A percentile compares a stretch with the other conserved stretches of the same genome.
Evolutionary conservation across 2,329 filamentous ascomycete species (phyloP).

Genomic region (Microsporum audouinii): DNA sequence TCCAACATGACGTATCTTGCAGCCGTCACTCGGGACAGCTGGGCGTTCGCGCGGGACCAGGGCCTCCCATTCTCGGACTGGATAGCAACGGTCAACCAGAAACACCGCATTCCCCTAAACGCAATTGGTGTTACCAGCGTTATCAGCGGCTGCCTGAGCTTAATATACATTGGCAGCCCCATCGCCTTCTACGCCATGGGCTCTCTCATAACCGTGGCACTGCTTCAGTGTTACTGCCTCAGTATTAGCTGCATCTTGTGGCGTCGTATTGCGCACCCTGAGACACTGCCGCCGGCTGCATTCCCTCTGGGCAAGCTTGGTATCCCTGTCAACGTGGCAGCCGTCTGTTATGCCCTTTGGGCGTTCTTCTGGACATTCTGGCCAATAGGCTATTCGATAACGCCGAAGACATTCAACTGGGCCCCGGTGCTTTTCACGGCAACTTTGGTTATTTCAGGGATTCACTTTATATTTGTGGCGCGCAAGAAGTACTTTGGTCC

Average conservation of each 20-base stretch:
- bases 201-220: conserved; percentile 37
- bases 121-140: conserved; percentile 25
- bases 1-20: conserved; percentile 21
- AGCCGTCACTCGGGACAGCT: conserved; percentile 33
- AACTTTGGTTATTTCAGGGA: conserved; percentile 1
- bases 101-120: conserved; percentile 30
- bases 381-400: not conserved
- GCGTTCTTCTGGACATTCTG: conserved; percentile 9
- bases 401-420: conserved; percentile 7
- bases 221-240: conserved; percentile 37
- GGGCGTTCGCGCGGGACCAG: conserved; percentile 40
- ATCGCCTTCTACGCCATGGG: conserved; percentile 44
- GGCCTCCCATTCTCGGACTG: conserved; percentile 42
- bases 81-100: conserved; percentile 34
- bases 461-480: conserved; percentile 3
- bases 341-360: conserved; percentile 26
- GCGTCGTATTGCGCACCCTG: conserved; percentile 27
- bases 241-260: conserved; percentile 23
- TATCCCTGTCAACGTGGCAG: conserved; percentile 35
- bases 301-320: conserved; percentile 33
- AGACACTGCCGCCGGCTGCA: conserved; percentile 13
- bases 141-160: conserved; percentile 30
- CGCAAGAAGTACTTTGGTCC: conserved; percentile 10
- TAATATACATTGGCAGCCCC: conserved; percentile 43
- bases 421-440: conserved; percentile 3